Percentiles rank a stretch among this genome's conserved stretches.
Evolutionary conservation across 129 eudicot species (phyloP).

Genomic region (Heracleum sosnowskyi): DNA sequence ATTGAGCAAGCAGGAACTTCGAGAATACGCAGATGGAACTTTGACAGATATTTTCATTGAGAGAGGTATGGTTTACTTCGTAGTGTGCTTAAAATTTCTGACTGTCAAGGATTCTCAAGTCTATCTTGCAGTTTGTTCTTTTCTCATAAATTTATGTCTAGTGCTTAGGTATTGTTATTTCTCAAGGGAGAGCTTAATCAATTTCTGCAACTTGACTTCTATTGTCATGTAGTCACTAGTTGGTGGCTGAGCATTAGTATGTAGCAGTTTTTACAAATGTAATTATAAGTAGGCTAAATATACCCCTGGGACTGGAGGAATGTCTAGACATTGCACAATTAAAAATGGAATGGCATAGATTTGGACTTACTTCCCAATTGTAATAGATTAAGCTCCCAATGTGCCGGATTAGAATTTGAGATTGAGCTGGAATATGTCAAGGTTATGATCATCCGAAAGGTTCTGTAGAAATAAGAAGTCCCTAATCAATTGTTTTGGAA

Average conservation of each 20-base stretch:
- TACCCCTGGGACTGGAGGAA: not conserved
- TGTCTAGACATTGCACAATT: not conserved
- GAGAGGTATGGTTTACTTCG: conserved; percentile 46
- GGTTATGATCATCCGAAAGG: not conserved
- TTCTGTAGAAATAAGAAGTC: not conserved
- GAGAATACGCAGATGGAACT: conserved; percentile 98
- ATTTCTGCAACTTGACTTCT: not conserved
- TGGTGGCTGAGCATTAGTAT: not conserved
- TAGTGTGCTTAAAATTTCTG: not conserved
- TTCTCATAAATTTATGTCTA: not conserved
- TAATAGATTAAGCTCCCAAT: not conserved
- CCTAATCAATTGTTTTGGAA: not conserved
- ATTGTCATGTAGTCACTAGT: not conserved
- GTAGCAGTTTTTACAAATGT: not conserved
- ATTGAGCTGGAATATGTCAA: not conserved
- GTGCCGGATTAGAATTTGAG: not conserved
- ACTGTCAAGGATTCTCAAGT: not conserved
- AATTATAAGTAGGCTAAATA: not conserved
- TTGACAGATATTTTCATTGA: conserved; percentile 93
- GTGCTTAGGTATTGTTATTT: not conserved
- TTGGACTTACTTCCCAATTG: not conserved
- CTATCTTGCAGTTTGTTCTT: not conserved
- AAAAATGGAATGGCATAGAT: not conserved
- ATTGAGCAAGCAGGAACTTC: conserved; percentile 91
- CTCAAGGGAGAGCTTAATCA: not conserved